Evolutionary conservation across 306 rosid species (phyloP).

Genomic region (Prunus padus): DNA sequence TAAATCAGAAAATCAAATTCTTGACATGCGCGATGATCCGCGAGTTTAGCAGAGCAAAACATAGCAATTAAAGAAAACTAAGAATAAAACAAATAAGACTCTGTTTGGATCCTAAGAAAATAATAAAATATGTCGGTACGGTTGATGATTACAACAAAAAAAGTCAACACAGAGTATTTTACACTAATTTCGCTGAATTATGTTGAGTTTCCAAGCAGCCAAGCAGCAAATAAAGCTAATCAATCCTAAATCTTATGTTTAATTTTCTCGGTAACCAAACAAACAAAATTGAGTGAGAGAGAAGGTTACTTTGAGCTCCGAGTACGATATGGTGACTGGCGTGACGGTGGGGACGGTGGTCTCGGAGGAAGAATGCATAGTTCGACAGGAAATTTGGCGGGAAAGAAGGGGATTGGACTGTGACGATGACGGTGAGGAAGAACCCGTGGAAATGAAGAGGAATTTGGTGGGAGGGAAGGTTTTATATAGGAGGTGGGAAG

Average conservation of each 20-base stretch:
- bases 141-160: not conserved
- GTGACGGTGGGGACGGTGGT: slow-evolving; percentile 46
- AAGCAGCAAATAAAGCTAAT: not conserved
- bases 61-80: not conserved
- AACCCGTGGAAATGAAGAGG: slow-evolving; percentile 29
- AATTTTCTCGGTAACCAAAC: slow-evolving; percentile 1
- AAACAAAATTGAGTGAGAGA: slow-evolving; percentile 1
- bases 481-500: slow-evolving; percentile 1
- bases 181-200: not conserved
- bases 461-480: slow-evolving; percentile 4
- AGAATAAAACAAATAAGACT: not conserved
- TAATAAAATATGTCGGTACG: not conserved
- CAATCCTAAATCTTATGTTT: not conserved
- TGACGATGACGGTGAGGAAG: slow-evolving; percentile 35
- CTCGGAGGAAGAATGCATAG: slow-evolving; percentile 42
- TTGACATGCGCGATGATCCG: not conserved
- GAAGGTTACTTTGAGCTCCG: slow-evolving; percentile 55
- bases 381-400: slow-evolving; percentile 27
- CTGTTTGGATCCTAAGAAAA: not conserved
- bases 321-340: slow-evolving; percentile 63
- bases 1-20: not conserved
- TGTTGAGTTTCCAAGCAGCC: not conserved
- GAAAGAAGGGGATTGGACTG: slow-evolving; percentile 34
- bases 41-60: slow-evolving; percentile 1
- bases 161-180: not conserved